Conservation (phyloP, 306 rosid genomes). For the Abrus precatorius region DNA sequence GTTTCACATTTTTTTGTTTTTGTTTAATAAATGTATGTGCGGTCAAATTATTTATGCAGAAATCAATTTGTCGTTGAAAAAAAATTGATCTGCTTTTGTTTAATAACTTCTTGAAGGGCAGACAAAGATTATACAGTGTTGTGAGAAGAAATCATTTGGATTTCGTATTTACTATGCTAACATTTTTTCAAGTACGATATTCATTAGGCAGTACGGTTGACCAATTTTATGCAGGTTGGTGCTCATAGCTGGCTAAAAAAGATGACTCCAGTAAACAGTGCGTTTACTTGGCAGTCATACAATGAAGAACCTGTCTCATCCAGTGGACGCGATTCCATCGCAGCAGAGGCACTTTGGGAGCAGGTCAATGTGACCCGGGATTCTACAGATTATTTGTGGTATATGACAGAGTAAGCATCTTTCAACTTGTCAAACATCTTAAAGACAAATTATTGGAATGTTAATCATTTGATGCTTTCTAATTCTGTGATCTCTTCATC, state of each 20-base stretch:
- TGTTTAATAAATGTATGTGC: neutral
- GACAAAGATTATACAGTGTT: neutral
- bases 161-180: neutral
- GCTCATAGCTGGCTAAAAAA: slow-evolving; percentile 52
- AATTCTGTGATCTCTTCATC: slow-evolving; percentile 20
- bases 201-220: neutral
- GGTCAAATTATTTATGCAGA: slow-evolving; percentile 18
- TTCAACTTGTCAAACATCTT: slow-evolving; percentile 31
- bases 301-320: slow-evolving; percentile 69
- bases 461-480: slow-evolving; percentile 32
- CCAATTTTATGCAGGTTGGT: slow-evolving; percentile 63
- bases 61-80: neutral
- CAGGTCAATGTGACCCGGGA: slow-evolving; percentile 78
- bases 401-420: slow-evolving; percentile 77
- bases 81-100: too few relatives aligned
- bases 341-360: slow-evolving; percentile 72
- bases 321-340: slow-evolving; percentile 52
- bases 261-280: slow-evolving; percentile 55
- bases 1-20: neutral
- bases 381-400: slow-evolving; percentile 86
- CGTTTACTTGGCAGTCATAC: slow-evolving; percentile 67
- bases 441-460: slow-evolving; percentile 10
- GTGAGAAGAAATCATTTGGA: neutral
- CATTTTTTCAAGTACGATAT: slow-evolving; percentile 5
- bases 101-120: slow-evolving; percentile 14